Evolutionary conservation across 257 asterid species (phyloP).

Genomic region (Ophiorrhiza pumila): DNA sequence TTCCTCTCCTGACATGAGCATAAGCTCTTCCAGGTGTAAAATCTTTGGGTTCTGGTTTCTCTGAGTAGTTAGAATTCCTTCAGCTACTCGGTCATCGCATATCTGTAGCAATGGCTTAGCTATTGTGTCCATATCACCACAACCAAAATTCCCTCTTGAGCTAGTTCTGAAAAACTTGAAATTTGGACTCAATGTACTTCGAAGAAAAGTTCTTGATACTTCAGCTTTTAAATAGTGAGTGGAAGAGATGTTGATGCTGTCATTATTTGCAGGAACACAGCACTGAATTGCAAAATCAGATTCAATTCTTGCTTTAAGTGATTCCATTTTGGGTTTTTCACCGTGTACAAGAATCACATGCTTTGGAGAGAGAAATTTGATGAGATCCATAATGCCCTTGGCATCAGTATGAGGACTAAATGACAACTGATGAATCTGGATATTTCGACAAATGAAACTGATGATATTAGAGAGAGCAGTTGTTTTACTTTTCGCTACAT

Average conservation of each 20-base stretch:
- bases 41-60: constrained; percentile 37
- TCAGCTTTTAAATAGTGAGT: constrained; percentile 50
- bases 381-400: constrained; percentile 90
- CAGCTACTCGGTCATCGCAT: constrained; percentile 59
- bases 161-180: constrained; percentile 49
- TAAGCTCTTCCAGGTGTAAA: constrained; percentile 44
- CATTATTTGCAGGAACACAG: constrained; percentile 67
- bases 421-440: constrained; percentile 45
- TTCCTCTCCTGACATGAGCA: constrained; percentile 30
- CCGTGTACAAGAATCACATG: constrained; percentile 84
- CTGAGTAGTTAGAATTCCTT: constrained; percentile 48
- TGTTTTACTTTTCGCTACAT: not conserved
- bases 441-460: not conserved
- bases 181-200: constrained; percentile 58
- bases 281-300: constrained; percentile 58
- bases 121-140: constrained; percentile 13
- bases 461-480: not conserved
- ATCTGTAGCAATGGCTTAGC: constrained; percentile 40
- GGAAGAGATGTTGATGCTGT: constrained; percentile 50
- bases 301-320: constrained; percentile 49
- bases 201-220: constrained; percentile 56
- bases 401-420: constrained; percentile 95
- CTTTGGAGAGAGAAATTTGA: constrained; percentile 81
- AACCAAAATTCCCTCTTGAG: constrained; percentile 19
- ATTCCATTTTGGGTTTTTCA: constrained; percentile 75